Evolutionary conservation across 495 filamentous ascomycete genomes (phyloP).

Genomic region (Penicillium subrubescens): DNA sequence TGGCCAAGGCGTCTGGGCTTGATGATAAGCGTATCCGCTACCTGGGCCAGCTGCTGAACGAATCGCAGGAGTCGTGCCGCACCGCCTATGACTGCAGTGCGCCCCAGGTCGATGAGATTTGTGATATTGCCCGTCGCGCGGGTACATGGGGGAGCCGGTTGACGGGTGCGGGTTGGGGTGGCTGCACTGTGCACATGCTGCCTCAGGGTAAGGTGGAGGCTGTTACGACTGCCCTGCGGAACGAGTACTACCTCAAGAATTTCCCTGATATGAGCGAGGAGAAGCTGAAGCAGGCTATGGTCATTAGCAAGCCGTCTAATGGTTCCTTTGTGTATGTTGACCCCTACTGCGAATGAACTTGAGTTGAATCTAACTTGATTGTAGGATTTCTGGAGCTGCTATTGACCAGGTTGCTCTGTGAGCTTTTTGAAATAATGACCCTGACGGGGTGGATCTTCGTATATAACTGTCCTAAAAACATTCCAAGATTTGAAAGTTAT

Average conservation of each 20-base stretch:
- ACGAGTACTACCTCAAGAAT: conserved; percentile 77
- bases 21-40: conserved; percentile 63
- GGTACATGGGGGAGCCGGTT: conserved; percentile 84
- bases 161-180: conserved; percentile 96
- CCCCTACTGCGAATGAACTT: not conserved
- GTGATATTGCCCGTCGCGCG: conserved; percentile 70
- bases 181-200: conserved; percentile 91
- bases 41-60: conserved; percentile 85
- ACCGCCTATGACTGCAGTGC: conserved; percentile 88
- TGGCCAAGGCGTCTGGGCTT: conserved; percentile 54
- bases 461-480: conserved; percentile 2
- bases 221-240: conserved; percentile 74
- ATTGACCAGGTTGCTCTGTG: conserved; percentile 42
- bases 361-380: conserved; percentile 1
- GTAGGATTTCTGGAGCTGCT: conserved; percentile 46
- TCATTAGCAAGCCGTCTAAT: conserved; percentile 78
- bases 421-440: conserved; percentile 11
- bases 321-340: conserved; percentile 50
- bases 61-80: conserved; percentile 83
- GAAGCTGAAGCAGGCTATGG: conserved; percentile 76
- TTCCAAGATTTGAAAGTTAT: not conserved
- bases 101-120: conserved; percentile 85
- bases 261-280: conserved; percentile 70
- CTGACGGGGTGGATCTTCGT: not conserved
- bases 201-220: conserved; percentile 81